Conservation (phyloP, 768 basidiomycete genomes). For the Kwoniella newhampshirensis region DNA sequence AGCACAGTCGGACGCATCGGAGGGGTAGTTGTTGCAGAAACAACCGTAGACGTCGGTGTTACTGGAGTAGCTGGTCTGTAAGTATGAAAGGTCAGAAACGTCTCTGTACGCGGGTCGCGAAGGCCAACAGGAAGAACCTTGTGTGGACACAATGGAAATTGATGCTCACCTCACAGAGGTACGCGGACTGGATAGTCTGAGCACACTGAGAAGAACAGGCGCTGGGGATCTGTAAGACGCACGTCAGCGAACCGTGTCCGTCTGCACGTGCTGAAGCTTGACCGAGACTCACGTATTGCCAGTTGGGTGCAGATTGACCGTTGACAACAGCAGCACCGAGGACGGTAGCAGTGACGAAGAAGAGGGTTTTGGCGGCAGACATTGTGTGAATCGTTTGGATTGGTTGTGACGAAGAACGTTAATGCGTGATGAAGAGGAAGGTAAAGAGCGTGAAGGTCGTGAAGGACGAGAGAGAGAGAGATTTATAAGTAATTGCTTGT, state of each 20-base stretch:
- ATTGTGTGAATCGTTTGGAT: conserved; percentile 21
- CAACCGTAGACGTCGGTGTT: conserved; percentile 46
- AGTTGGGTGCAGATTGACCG: conserved; percentile 42
- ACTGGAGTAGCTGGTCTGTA: conserved; percentile 12
- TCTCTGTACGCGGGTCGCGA: not conserved
- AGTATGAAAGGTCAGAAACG: not conserved
- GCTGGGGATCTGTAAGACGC: conserved; percentile 34
- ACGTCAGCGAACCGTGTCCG: not conserved
- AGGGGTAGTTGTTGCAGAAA: conserved; percentile 49
- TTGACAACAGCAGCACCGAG: conserved; percentile 35
- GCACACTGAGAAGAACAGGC: conserved; percentile 44
- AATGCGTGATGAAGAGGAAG: not conserved
- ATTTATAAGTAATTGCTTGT: not conserved
- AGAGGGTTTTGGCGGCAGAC: conserved; percentile 30
- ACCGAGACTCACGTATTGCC: conserved; percentile 31
- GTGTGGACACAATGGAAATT: no score
- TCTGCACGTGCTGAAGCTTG: not conserved
- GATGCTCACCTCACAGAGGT: conserved; percentile 42
- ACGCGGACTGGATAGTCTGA: conserved; percentile 36
- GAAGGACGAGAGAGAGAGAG: conserved; percentile 8
- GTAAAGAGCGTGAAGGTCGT: not conserved
- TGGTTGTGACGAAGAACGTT: not conserved
- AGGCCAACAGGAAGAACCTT: not conserved
- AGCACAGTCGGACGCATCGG: conserved; percentile 45
- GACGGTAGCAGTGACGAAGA: conserved; percentile 35